Percentiles rank a stretch among this genome's conserved stretches.
phyloP scores from a whole-genome alignment of 306 rosid species.

The Fragaria iinumae region DNA sequence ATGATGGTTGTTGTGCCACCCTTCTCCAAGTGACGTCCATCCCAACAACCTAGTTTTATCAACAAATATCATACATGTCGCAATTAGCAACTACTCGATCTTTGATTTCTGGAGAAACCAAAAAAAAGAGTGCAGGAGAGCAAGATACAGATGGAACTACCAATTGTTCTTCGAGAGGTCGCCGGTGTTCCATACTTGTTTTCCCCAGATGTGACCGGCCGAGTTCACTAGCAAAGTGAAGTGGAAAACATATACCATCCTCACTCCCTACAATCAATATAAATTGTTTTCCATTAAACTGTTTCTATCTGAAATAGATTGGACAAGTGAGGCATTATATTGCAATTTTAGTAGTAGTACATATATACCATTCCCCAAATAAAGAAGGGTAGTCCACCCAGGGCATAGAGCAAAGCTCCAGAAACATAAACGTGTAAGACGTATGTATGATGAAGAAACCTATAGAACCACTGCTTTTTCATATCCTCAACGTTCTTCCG shows the following conservation, averaged over 20 bases:
- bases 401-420: slow-evolving; percentile 51
- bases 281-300: no score
- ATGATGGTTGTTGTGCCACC: slow-evolving; percentile 13
- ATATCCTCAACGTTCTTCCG: slow-evolving; percentile 16
- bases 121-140: no score
- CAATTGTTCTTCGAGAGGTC: slow-evolving; percentile 4
- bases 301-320: no score
- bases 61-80: no score
- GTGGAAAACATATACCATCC: slow-evolving; percentile 4
- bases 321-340: no score
- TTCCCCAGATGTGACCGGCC: slow-evolving; percentile 4
- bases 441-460: slow-evolving; percentile 53
- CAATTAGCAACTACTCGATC: no score
- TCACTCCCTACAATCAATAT: neutral
- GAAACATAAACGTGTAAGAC: slow-evolving; percentile 52
- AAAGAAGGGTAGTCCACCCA: slow-evolving; percentile 67
- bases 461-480: slow-evolving; percentile 57
- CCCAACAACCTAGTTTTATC: neutral
- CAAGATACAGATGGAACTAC: neutral
- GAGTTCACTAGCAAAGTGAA: neutral
- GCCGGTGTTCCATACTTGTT: neutral
- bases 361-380: slow-evolving; percentile 70
- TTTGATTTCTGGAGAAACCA: no score
- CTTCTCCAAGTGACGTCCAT: slow-evolving; percentile 1
- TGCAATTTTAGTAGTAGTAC: no score